phyloP scores from a whole-genome alignment of 306 rosid genomes.

The Oemleria cerasiformis region DNA sequence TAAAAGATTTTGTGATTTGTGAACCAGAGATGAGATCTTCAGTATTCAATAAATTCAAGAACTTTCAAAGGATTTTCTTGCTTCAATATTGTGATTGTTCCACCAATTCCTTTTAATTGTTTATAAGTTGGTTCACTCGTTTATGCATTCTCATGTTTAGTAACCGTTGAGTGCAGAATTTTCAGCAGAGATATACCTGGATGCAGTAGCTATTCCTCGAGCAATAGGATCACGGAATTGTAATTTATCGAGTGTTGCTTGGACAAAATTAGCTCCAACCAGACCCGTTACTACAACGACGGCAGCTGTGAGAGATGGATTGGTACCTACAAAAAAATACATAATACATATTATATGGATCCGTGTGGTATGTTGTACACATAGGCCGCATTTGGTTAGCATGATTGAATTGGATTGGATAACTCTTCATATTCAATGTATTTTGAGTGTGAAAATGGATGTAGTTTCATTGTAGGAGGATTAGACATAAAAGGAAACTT shows the following conservation, averaged over 20 bases:
- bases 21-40: neutral
- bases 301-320: conserved; percentile 86
- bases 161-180: neutral
- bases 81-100: neutral
- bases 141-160: neutral
- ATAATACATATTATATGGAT: no score
- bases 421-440: no score
- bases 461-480: no score
- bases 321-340: conserved; percentile 52
- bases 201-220: conserved; percentile 97
- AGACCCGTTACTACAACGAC: conserved; percentile 91
- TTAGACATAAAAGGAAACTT: no score
- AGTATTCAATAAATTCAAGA: neutral
- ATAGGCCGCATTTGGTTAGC: no score
- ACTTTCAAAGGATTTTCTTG: neutral
- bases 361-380: no score
- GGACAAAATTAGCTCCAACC: conserved; percentile 95
- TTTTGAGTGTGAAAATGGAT: no score
- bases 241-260: conserved; percentile 72
- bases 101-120: neutral
- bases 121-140: neutral
- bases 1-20: neutral
- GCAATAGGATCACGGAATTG: conserved; percentile 85
- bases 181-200: conserved; percentile 51
- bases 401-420: no score